A percentile compares a stretch with the other conserved stretches of the same genome.
Evolutionary conservation across 352 stramenopile genomes (phyloP).

Genomic region (Phytophthora multivora): DNA sequence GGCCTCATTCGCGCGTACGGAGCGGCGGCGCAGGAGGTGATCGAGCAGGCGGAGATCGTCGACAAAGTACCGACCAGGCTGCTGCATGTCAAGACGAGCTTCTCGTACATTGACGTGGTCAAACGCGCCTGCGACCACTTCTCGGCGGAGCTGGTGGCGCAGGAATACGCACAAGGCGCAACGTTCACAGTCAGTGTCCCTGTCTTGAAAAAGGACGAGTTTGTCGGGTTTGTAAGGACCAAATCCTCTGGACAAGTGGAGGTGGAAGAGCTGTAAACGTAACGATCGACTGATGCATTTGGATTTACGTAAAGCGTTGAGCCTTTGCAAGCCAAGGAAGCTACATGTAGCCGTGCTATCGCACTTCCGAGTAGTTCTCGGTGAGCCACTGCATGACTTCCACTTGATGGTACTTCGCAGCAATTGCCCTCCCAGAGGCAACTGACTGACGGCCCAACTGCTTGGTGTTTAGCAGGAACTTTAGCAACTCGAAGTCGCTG

Average conservation of each 20-base stretch:
- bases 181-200: constrained; percentile 55
- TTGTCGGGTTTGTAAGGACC: constrained; percentile 44
- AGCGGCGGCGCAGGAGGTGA: constrained; percentile 55
- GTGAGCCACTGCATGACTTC: constrained; percentile 22
- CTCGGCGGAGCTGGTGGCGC: constrained; percentile 43
- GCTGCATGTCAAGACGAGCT: constrained; percentile 36
- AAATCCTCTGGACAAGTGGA: constrained; percentile 53
- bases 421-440: constrained; percentile 1
- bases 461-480: constrained; percentile 7
- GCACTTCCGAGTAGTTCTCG: constrained; percentile 20
- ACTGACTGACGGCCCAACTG: constrained; percentile 2
- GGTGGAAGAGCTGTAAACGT: constrained; percentile 17
- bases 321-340: no score
- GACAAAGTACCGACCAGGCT: constrained; percentile 52
- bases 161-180: constrained; percentile 39
- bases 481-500: constrained; percentile 19
- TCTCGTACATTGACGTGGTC: constrained; percentile 44
- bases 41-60: constrained; percentile 59
- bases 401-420: constrained; percentile 6
- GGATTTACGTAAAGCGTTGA: no score
- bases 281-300: background rate
- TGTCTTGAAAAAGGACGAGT: constrained; percentile 25
- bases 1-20: constrained; percentile 78
- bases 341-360: constrained; percentile 7
- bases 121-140: constrained; percentile 57